A percentile compares a stretch with the other conserved stretches of the same genome.
phyloP scores from a whole-genome alignment of 441 rosid species.

The Croton setiger region DNA sequence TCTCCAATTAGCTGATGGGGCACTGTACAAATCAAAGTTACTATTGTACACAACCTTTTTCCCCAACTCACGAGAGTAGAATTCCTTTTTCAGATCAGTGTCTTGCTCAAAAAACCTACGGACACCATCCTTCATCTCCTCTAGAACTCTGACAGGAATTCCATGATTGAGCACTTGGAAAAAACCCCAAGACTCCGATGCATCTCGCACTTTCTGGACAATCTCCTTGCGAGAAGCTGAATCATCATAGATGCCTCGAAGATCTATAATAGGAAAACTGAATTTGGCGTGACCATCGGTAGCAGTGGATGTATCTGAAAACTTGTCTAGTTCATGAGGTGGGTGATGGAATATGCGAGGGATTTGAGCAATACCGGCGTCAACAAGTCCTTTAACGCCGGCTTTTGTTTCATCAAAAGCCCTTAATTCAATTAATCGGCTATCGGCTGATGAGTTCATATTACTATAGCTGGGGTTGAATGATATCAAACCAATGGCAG shows the following conservation, averaged over 20 bases:
- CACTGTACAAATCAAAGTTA: constrained; percentile 37
- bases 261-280: constrained; percentile 33
- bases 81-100: constrained; percentile 28
- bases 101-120: constrained; percentile 39
- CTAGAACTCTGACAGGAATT: constrained; percentile 24
- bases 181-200: constrained; percentile 43
- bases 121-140: constrained; percentile 33
- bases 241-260: constrained; percentile 11
- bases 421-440: constrained; percentile 20
- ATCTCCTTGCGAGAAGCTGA: constrained; percentile 18
- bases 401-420: constrained; percentile 28
- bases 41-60: constrained; percentile 29
- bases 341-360: constrained; percentile 23
- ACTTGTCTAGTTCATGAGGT: not conserved
- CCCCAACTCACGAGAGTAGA: constrained; percentile 26
- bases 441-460: not conserved
- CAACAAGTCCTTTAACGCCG: too few relatives aligned
- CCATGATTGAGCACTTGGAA: constrained; percentile 54
- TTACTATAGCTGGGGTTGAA: not conserved
- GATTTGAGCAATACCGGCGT: constrained; percentile 20
- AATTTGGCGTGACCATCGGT: not conserved
- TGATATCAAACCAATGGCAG: not conserved
- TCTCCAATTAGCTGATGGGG: constrained; percentile 43
- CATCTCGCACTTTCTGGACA: constrained; percentile 25
- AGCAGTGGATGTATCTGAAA: not conserved